Evolutionary conservation across 129 eudicot genomes (phyloP), one percentile per base, ranked within the genome.

Genomic region (Dittrichia graveolens): DNA sequence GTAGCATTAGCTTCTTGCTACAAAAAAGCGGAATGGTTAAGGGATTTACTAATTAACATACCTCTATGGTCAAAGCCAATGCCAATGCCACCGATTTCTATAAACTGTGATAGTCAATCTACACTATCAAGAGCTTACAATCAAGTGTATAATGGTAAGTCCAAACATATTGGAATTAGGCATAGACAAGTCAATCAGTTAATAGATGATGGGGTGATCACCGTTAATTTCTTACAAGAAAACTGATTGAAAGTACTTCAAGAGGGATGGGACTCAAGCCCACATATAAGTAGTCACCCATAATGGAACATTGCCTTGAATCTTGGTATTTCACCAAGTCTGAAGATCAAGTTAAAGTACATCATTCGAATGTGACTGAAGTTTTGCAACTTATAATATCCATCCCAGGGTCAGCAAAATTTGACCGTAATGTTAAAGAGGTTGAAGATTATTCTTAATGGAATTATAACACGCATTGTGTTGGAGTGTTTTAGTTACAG

Each of bases 101-200:
- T 62, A 4, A 10, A 58, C n/a, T 40, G n/a, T 41, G 37, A 63
- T 63, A 16, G 50, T 63, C 50, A 42, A 15, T 3, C 50, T 2
- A 63, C 37, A 41, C 37, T 63, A 63, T 14, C 14, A 15, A 41
- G 52, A 6, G 50, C 31, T n/a, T 8, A 62, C 24, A 39, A 16
- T 15, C 42, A 59, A 34, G 68, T 62, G 42, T 60, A 60, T 3
- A 61, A 61, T 37, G 67, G 47, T 61, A 61, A 61, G 67, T 61
- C 67, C 4, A 61, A 34, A 3, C 49, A 61, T 39, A 61, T 31
- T 19, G 16, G 41, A 56, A 39, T 61, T 61, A 38, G 37, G 3
- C 35, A n/a, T 2, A 15, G 11, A 41, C 50, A 63, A 41, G 50
- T 61, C 35, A 63, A 40, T 41, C 68, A 14, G 0, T 42, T 16